Conservation (phyloP, 2,329 filamentous ascomycete genomes). For the Nannizziopsis barbatae region DNA sequence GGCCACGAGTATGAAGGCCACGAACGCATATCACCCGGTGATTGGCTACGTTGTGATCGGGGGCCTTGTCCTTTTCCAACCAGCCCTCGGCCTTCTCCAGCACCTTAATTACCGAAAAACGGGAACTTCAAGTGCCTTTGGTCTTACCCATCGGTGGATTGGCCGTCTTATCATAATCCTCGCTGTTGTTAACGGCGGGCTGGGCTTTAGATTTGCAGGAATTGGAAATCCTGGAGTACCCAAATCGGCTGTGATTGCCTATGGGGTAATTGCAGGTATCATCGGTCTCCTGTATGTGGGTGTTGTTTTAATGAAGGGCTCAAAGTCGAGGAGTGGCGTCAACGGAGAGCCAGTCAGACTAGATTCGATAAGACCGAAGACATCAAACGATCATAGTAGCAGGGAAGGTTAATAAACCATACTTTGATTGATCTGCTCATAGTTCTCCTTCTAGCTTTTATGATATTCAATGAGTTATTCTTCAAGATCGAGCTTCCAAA, state of each 20-base stretch:
- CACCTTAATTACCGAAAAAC: constrained; percentile 42
- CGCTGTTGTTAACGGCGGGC: constrained; percentile 47
- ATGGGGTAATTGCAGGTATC: constrained; percentile 40
- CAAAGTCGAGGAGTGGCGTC: not conserved
- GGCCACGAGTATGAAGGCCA: constrained; percentile 29
- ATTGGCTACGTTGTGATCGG: constrained; percentile 45
- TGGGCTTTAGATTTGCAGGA: constrained; percentile 41
- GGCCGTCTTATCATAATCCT: constrained; percentile 42
- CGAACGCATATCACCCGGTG: constrained; percentile 39
- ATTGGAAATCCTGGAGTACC: constrained; percentile 26
- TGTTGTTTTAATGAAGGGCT: constrained; percentile 12
- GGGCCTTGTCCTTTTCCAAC: constrained; percentile 46
- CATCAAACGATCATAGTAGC: not conserved
- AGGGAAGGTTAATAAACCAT: not conserved
- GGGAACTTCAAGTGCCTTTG: constrained; percentile 34
- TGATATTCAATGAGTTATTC: too few relatives aligned
- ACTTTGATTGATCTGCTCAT: too few relatives aligned
- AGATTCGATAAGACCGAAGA: not conserved
- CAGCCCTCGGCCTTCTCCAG: constrained; percentile 42
- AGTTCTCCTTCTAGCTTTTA: too few relatives aligned
- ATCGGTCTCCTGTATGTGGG: constrained; percentile 36
- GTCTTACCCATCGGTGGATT: constrained; percentile 44
- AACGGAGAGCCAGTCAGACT: not conserved
- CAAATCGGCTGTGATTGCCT: constrained; percentile 31
- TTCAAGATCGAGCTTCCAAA: too few relatives aligned